phyloP scores from a whole-genome alignment of 2,329 filamentous ascomycete species.

The Colletotrichum paranaense region DNA sequence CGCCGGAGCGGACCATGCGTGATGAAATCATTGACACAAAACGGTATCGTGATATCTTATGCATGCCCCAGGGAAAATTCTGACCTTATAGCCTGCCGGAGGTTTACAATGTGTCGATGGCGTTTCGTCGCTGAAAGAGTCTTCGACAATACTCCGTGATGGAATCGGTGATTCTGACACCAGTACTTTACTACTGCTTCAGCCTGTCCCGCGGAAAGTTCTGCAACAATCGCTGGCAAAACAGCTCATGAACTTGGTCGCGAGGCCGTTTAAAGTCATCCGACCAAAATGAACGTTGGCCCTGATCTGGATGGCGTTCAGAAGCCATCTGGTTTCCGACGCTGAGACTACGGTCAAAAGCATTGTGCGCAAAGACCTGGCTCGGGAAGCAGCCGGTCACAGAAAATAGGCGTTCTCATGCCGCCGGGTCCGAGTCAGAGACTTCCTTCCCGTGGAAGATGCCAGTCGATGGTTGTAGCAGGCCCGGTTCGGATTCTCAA shows the following conservation, averaged over 20 bases:
- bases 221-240: neutral
- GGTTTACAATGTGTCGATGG: neutral
- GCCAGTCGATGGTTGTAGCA: neutral
- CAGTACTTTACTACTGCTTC: neutral
- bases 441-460: neutral
- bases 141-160: neutral
- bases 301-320: neutral
- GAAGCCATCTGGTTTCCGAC: conserved; percentile 4
- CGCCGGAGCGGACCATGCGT: neutral
- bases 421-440: conserved; percentile 16
- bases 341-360: neutral
- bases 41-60: neutral
- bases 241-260: neutral
- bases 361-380: conserved; percentile 25
- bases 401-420: conserved; percentile 24
- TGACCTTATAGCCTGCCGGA: neutral
- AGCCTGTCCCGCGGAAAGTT: neutral
- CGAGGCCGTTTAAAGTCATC: neutral
- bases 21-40: conserved; percentile 19
- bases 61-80: neutral
- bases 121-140: neutral
- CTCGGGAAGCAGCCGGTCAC: conserved; percentile 20
- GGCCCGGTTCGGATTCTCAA: neutral
- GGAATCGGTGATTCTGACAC: too few relatives aligned
- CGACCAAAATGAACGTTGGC: neutral